These are phyloP conservation scores for Tylopilus plumbeoviolaceoides DNA, from an alignment of 768 basidiomycete genomes.

Conservation along the genomic window DNA sequence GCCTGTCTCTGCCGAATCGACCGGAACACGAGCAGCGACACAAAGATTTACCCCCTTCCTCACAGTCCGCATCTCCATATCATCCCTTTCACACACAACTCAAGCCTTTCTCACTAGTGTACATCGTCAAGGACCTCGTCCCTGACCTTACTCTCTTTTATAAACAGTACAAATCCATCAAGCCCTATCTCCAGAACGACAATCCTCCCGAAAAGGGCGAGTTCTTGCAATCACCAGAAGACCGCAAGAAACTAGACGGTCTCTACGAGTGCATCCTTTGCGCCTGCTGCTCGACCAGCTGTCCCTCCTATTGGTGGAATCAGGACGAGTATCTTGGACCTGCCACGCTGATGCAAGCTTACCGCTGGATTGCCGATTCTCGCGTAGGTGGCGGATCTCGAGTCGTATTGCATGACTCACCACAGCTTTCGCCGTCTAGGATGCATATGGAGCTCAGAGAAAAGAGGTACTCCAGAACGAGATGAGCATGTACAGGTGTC, in stretches of 20 bases:
- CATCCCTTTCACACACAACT: not conserved
- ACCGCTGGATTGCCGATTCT: conserved; percentile 98
- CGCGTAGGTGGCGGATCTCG: conserved; percentile 48
- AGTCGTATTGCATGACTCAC: not conserved
- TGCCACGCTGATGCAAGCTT: conserved; percentile 94
- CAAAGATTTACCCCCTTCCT: conserved; percentile 95
- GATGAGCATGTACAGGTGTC: conserved; percentile 95
- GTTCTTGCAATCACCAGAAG: conserved; percentile 85
- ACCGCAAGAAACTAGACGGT: conserved; percentile 92
- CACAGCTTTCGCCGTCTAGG: conserved; percentile 38
- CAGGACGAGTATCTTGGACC: conserved; percentile 98
- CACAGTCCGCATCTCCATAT: conserved; percentile 65
- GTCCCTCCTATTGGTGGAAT: conserved; percentile 99
- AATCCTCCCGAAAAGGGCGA: conserved; percentile 83
- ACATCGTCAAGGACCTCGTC: conserved; percentile 97
- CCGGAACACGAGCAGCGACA: conserved; percentile 60
- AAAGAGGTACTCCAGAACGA: conserved; percentile 94
- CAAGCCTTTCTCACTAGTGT: conserved; percentile 56
- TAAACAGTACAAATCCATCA: conserved; percentile 99
- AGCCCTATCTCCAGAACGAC: conserved; percentile 94
- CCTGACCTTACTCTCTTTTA: conserved; percentile 89
- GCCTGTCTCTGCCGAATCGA: conserved; percentile 97
- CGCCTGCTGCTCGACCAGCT: conserved; percentile 96
- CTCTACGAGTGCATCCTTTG: conserved; percentile 98
- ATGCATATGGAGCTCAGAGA: conserved; percentile 70